Evolutionary conservation across 2,329 filamentous ascomycete genomes (phyloP), one percentile per base, ranked within the genome.

Genomic region (Penicillium sp.): DNA sequence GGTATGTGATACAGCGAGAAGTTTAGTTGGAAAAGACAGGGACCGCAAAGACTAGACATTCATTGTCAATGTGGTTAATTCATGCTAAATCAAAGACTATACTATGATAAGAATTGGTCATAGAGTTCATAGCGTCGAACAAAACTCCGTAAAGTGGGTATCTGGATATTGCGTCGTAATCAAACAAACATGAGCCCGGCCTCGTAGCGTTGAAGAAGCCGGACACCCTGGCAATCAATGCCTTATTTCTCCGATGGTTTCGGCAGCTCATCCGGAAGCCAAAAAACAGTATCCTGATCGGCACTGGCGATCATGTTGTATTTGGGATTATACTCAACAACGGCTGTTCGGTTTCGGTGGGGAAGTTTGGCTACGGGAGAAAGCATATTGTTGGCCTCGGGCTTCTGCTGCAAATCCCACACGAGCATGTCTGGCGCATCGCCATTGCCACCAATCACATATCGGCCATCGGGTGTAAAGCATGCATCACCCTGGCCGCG

Each of bases 251-350:
- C 72, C 2, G 70, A 59, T 7, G 66, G 51, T 57, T 68, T 72
- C n/a, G 67, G 61, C 39, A 60, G 59, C 44, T 86, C 84, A 71
- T 92, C 89, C 1, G 90, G 90, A 35, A 91, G 74, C 89, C 90
- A 93, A 66, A 93, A 91, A 21, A 91, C 77, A 59, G 92, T 79
- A 53, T 97, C 92, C 69, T 89, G 89, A 67, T 98, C 93, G 3
- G 92, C 95, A 45, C 89, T 95, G 9, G 92, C 93, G 64, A 98
- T 84, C 79, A 97, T 88, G 75, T 98, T 97, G 75, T 89, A 95
- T 50, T 93, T 84, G 26, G 93, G 95, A 71, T 97, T 98, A 73
- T 92, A 95, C 23, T 90, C 91, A 43, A 96, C 81, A 13, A 96
- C 83, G 1, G 89, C 89, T 51, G 86, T 76, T 85, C 87, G 71